Base-by-base conservation (phyloP, 371 early-diverging fungal genomes). In the Catenaria anguillulae region DNA sequence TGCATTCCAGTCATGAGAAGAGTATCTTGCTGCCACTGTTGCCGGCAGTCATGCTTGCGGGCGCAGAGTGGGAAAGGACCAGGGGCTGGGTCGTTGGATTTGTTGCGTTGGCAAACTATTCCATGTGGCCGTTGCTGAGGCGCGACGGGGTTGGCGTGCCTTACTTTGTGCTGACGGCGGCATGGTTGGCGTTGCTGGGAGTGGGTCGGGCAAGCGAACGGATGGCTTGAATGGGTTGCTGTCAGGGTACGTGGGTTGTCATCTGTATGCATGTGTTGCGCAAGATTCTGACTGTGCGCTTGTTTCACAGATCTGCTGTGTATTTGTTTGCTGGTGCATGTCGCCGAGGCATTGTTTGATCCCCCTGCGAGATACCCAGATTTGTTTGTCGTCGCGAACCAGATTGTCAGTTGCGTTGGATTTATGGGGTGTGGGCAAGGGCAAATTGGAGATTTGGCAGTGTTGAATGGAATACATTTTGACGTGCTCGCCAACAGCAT, bases 1-100 rank as follows among this genome's bases (percentile, higher is more conserved):
- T 54, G 89, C 94, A 10, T 97, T 93, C 76, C 95, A 94, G 71
- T 2, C 97, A 97, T 72, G 97, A 97, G 67, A 97, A 97, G 71
- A 85, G 89, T 0, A 93, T 97, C 43, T 70, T 97, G 42, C 67
- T 97, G 6, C 92, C 93, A 1, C 64, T 80, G 13, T 67, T 91
- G 46, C 92, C 94, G 0, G 79, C 84, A 5, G 77, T 82, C 2
- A 67, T 93, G 54, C 66, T 94, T 62, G 65, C 86, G 17, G 50
- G 78, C 52, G 80, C 84, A 60, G 81, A 83, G 65, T 19, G 3
- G 2, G 26, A 2, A 3, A 2, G 36, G 19, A 12, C 12, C 45
- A 23, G 19, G 45, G 19, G 21, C 45, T 43, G 45, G 45, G 45
- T 43, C 19, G 45, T 21, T 3, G 19, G 19, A 17, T 3, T 97